Evolutionary conservation across 2,329 filamentous ascomycete species (phyloP).

Genomic region (Pseudocercospora cruenta): DNA sequence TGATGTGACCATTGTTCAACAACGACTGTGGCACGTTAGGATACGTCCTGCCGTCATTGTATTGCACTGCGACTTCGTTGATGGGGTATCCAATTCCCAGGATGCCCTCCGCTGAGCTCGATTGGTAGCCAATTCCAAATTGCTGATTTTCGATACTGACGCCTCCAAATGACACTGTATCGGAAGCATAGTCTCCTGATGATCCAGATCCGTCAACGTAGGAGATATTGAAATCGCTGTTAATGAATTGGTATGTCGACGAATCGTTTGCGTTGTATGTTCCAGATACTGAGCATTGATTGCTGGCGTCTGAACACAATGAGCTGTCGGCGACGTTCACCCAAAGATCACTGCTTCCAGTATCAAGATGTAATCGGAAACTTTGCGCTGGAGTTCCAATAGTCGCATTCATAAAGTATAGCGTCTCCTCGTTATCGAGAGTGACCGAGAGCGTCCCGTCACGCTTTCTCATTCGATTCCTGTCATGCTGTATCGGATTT

Average conservation of each 20-base stretch:
- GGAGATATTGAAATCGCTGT: slow-evolving; percentile 80
- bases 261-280: slow-evolving; percentile 72
- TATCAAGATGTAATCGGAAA: slow-evolving; percentile 63
- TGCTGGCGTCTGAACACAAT: slow-evolving; percentile 55
- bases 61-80: slow-evolving; percentile 75
- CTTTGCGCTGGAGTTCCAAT: slow-evolving; percentile 61
- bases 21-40: slow-evolving; percentile 68
- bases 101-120: slow-evolving; percentile 68
- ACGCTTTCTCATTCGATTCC: slow-evolving; percentile 47
- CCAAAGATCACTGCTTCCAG: slow-evolving; percentile 67
- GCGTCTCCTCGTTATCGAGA: slow-evolving; percentile 61
- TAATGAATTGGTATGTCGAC: slow-evolving; percentile 74
- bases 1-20: slow-evolving; percentile 63
- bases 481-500: slow-evolving; percentile 53
- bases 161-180: slow-evolving; percentile 66
- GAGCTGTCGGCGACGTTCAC: slow-evolving; percentile 66
- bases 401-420: slow-evolving; percentile 62
- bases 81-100: slow-evolving; percentile 79
- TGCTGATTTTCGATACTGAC: slow-evolving; percentile 62
- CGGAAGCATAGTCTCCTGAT: slow-evolving; percentile 76
- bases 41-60: slow-evolving; percentile 54
- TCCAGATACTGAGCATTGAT: slow-evolving; percentile 64
- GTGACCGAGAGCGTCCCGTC: slow-evolving; percentile 48
- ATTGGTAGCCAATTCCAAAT: slow-evolving; percentile 73
- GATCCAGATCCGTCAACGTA: slow-evolving; percentile 83